Evolutionary conservation across 2,329 filamentous ascomycete species (phyloP), one percentile per base, ranked within the genome.

Genomic region (Arthroderma uncinatum): DNA sequence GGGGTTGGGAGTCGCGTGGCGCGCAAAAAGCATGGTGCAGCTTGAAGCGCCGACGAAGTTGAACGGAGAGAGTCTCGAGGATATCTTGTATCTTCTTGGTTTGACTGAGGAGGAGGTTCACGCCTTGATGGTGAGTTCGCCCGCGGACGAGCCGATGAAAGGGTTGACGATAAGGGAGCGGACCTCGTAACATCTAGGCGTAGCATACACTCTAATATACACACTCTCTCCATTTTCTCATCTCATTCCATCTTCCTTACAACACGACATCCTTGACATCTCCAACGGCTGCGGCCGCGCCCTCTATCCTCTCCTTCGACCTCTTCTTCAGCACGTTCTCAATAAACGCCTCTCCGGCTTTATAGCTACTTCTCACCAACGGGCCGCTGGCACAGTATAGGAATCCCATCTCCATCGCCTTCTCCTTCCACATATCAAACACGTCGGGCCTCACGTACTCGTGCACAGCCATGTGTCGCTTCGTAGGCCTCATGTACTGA

Each of bases 401-500:
- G 79, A 98, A 98, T 52, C 93, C 93, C 84, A 97, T 83, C 61
- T 96, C 90, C 48, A 97, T 78, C 39, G 93, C 92, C 54, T 90
- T 83, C 74, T 89, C 82, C 60, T 87, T 82, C 93, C 93, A 98
- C 66, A 87, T 76, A 68, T 97, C 92, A 68, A 98, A 98, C 61
- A 85, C 84, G 60, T 87, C 88, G 0, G 93, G 93, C 0, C 90
- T 92, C 50, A 98, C 82, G 70, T 98, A 98, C 71, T 92, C 89
- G 67, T 95, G 87, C 33, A 98, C 93, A 72, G 95, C 86, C 82
- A 98, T 92, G 72, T 98, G 93, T 47, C 92, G 83, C 79, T 97
- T 98, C 3, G 93, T 98, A 1, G 93, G 93, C 9, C 92, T 88
- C 93, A 98, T 98, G 77, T 98, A 98, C 77, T 98, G 93, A n/a